phyloP scores from a whole-genome alignment of 2,329 filamentous ascomycete genomes.

The Neodidymelliopsis sp. region DNA sequence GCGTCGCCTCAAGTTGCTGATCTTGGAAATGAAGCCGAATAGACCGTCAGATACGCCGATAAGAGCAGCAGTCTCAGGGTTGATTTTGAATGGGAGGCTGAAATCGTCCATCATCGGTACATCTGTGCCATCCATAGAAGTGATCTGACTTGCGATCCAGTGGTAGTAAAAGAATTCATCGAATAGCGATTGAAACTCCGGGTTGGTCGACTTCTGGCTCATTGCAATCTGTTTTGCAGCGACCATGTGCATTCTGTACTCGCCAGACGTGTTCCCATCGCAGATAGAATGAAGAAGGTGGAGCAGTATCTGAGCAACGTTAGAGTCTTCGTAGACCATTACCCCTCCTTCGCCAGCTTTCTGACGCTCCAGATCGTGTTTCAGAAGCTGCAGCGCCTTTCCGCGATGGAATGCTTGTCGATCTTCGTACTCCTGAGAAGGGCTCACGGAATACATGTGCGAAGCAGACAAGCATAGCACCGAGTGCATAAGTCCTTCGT shows the following conservation, averaged over 20 bases:
- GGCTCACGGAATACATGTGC: slow-evolving; percentile 66
- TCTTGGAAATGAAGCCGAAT: slow-evolving; percentile 79
- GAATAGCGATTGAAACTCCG: slow-evolving; percentile 75
- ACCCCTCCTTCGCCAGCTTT: slow-evolving; percentile 46
- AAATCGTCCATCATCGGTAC: slow-evolving; percentile 63
- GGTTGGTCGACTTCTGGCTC: slow-evolving; percentile 65
- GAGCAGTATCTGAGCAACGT: slow-evolving; percentile 66
- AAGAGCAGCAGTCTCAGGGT: slow-evolving; percentile 65
- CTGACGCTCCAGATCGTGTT: slow-evolving; percentile 50
- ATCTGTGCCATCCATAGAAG: slow-evolving; percentile 61
- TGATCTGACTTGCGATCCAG: slow-evolving; percentile 66
- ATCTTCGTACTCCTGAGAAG: slow-evolving; percentile 59
- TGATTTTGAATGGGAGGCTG: slow-evolving; percentile 63
- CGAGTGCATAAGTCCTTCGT: slow-evolving; percentile 88
- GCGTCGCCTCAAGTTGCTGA: slow-evolving; percentile 76
- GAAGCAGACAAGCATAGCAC: slow-evolving; percentile 83
- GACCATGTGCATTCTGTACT: slow-evolving; percentile 81
- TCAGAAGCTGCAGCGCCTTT: slow-evolving; percentile 59
- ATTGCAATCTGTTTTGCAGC: slow-evolving; percentile 76
- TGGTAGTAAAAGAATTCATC: slow-evolving; percentile 87
- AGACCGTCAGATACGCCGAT: slow-evolving; percentile 84
- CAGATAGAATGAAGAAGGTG: slow-evolving; percentile 68
- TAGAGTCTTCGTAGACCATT: slow-evolving; percentile 61
- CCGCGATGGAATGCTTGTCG: slow-evolving; percentile 55
- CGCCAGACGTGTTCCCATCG: slow-evolving; percentile 67